Conservation (phyloP, 2,329 filamentous ascomycete genomes). For the Paecilomyces dactylethromorphus region DNA sequence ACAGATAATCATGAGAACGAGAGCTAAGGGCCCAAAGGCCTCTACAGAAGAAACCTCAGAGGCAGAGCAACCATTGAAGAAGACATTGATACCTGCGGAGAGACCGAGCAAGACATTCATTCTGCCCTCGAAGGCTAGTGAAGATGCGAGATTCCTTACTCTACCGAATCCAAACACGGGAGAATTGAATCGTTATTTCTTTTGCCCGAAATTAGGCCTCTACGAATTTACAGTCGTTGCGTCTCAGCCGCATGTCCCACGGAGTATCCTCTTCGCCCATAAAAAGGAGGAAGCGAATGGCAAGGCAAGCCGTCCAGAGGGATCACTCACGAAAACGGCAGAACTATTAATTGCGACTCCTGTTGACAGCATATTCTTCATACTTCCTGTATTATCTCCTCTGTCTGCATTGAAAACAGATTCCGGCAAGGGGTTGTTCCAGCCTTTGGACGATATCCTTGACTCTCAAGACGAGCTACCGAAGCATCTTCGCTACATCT, state of each 20-base stretch:
- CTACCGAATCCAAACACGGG: slow-evolving; percentile 49
- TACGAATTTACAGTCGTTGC: slow-evolving; percentile 56
- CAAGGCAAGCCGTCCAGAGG: slow-evolving; percentile 18
- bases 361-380: slow-evolving; percentile 76
- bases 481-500: slow-evolving; percentile 33
- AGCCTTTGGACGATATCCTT: slow-evolving; percentile 44
- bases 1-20: slow-evolving; percentile 19
- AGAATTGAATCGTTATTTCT: slow-evolving; percentile 47
- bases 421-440: slow-evolving; percentile 37
- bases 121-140: slow-evolving; percentile 47
- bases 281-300: slow-evolving; percentile 11
- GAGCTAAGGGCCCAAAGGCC: slow-evolving; percentile 21
- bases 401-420: slow-evolving; percentile 36
- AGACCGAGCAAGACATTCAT: slow-evolving; percentile 48
- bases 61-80: slow-evolving; percentile 13
- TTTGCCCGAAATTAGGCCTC: slow-evolving; percentile 53
- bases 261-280: slow-evolving; percentile 50
- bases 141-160: slow-evolving; percentile 49
- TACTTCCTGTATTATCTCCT: slow-evolving; percentile 62
- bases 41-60: slow-evolving; percentile 9
- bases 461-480: slow-evolving; percentile 38
- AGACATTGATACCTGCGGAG: slow-evolving; percentile 15
- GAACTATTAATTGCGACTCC: slow-evolving; percentile 79
- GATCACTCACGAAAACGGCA: slow-evolving; percentile 58
- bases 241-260: slow-evolving; percentile 42